Percentiles rank a stretch among this genome's conserved stretches.
These are phyloP conservation scores for Hyphopichia khmerensis DNA, from an alignment of 1,139 yeast genomes.

Conservation along the genomic window DNA sequence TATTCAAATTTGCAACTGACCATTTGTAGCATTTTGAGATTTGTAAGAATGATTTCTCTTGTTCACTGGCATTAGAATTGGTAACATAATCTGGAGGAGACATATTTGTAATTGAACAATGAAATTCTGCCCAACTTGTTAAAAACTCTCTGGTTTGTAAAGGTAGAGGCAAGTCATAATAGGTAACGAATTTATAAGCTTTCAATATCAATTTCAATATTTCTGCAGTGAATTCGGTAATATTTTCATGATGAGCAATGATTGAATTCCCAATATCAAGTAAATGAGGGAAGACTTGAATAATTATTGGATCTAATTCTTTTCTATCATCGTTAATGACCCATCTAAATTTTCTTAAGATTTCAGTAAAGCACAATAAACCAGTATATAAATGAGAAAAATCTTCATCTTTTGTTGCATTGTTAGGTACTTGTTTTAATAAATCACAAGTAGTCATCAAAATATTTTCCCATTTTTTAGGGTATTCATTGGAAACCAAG, in stretches of 20 bases:
- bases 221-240: conserved; percentile 59
- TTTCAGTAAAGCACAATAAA: conserved; percentile 69
- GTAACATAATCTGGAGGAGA: conserved; percentile 53
- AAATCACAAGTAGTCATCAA: conserved; percentile 59
- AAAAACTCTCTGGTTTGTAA: conserved; percentile 61
- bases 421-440: conserved; percentile 38
- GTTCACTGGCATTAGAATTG: conserved; percentile 23
- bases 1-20: conserved; percentile 77
- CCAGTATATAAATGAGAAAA: conserved; percentile 71
- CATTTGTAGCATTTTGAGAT: conserved; percentile 79
- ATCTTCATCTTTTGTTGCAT: conserved; percentile 36
- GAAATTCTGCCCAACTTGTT: conserved; percentile 75
- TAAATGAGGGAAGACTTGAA: conserved; percentile 66
- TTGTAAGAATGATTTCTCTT: conserved; percentile 38
- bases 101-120: conserved; percentile 65
- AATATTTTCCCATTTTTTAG: conserved; percentile 67
- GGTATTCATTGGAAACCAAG: conserved; percentile 69
- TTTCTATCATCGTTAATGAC: conserved; percentile 57
- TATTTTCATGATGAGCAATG: conserved; percentile 33
- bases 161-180: conserved; percentile 70
- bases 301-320: conserved; percentile 59
- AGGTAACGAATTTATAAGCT: conserved; percentile 78
- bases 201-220: conserved; percentile 76
- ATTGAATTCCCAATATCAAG: conserved; percentile 64
- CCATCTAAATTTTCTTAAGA: conserved; percentile 80